phyloP scores from a whole-genome alignment of 106 monocot genomes.

The Hemerocallis citrina region DNA sequence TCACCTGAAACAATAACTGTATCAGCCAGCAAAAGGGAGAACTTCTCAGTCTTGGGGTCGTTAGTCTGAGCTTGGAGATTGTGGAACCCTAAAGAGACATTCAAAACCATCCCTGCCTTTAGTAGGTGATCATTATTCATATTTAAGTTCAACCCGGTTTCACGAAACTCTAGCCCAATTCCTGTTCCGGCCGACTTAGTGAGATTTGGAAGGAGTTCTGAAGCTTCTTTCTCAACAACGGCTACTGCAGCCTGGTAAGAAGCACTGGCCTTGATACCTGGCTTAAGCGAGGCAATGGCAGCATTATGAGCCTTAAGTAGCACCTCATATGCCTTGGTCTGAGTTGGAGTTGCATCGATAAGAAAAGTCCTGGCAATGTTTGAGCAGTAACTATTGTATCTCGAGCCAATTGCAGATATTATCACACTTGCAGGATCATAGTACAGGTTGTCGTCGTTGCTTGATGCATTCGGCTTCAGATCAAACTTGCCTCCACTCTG shows the following conservation, averaged over 20 bases:
- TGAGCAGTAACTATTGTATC: slow-evolving; percentile 85
- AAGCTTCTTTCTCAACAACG: slow-evolving; percentile 61
- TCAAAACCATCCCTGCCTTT: slow-evolving; percentile 79
- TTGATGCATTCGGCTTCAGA: slow-evolving; percentile 75
- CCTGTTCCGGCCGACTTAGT: slow-evolving; percentile 91
- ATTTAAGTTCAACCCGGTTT: slow-evolving; percentile 65
- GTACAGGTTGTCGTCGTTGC: slow-evolving; percentile 80
- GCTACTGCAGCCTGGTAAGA: slow-evolving; percentile 63
- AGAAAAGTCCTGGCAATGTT: slow-evolving; percentile 83
- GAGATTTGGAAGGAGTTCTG: slow-evolving; percentile 54
- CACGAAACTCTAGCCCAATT: slow-evolving; percentile 89
- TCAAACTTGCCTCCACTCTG: slow-evolving; percentile 95
- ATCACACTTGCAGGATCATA: slow-evolving; percentile 88
- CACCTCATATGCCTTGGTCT: slow-evolving; percentile 77
- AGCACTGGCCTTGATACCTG: slow-evolving; percentile 56
- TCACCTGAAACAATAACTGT: slow-evolving; percentile 52
- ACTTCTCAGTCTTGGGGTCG: slow-evolving; percentile 70
- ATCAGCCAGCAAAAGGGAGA: slow-evolving; percentile 69
- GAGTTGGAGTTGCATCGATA: slow-evolving; percentile 58
- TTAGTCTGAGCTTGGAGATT: slow-evolving; percentile 57
- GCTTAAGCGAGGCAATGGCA: slow-evolving; percentile 48
- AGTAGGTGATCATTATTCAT: slow-evolving; percentile 47
- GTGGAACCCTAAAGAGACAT: slow-evolving; percentile 86
- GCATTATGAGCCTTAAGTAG: slow-evolving; percentile 88
- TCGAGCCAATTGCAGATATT: slow-evolving; percentile 76